Percentiles rank a stretch among this genome's conserved stretches.
Evolutionary conservation across 2,329 filamentous ascomycete species (phyloP).

Genomic region (Exophiala xenobiotica): DNA sequence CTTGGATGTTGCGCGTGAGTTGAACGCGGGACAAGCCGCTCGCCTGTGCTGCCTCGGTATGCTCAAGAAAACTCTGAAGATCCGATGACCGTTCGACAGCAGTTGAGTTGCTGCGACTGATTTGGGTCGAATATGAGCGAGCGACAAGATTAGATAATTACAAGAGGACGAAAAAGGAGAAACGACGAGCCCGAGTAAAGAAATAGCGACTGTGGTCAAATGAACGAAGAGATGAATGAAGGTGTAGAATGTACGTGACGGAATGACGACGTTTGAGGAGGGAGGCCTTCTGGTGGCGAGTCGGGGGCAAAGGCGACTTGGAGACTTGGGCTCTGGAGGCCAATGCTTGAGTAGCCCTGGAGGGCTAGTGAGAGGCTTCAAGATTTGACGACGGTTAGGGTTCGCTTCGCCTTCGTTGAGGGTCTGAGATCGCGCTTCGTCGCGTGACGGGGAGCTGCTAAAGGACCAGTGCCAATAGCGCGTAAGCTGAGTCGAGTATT

Average conservation of each 20-base stretch:
- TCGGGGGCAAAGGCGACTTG: constrained; percentile 7
- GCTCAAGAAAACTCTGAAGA: constrained; percentile 4
- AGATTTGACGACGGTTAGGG: background rate
- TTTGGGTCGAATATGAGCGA: constrained; percentile 20
- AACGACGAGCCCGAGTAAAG: constrained; percentile 3
- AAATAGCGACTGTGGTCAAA: constrained; percentile 21
- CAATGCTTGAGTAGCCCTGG: no score
- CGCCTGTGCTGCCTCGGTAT: constrained; percentile 19
- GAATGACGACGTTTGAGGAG: constrained; percentile 24
- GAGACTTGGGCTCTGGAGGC: no score
- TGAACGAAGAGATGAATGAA: constrained; percentile 14
- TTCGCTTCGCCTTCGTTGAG: constrained; percentile 1
- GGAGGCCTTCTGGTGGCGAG: constrained; percentile 22
- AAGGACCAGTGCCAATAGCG: constrained; percentile 1
- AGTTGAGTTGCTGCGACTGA: background rate
- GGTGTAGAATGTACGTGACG: constrained; percentile 16
- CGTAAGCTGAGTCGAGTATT: constrained; percentile 7
- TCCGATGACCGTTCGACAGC: background rate
- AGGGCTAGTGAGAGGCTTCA: background rate
- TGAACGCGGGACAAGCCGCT: constrained; percentile 11
- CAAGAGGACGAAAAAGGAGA: constrained; percentile 19
- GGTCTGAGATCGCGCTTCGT: constrained; percentile 4
- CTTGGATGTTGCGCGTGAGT: constrained; percentile 1
- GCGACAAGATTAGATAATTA: constrained; percentile 24
- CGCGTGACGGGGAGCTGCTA: constrained; percentile 10